Evolutionary conservation across 768 basidiomycete species (phyloP), one percentile per base, ranked within the genome.

Genomic region (Leccinellum rugosiceps): DNA sequence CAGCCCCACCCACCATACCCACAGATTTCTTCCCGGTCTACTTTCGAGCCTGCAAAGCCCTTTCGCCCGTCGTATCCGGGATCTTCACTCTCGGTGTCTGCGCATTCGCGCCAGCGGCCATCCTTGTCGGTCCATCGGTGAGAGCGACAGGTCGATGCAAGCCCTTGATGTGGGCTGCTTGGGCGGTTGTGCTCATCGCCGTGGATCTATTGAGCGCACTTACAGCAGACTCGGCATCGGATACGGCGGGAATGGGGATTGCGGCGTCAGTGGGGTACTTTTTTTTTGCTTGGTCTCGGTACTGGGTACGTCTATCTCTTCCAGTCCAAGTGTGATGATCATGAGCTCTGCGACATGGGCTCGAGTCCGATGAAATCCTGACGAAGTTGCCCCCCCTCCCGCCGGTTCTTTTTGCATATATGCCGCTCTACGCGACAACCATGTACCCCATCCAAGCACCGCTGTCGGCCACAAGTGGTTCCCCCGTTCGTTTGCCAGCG

Each of bases 11-110:
- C 25, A 14, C 8, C 6, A 53, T 30, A 1, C 7, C 28, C 58
- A 13, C 67, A 81, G 79, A 73, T 63, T 81, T 67, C 62, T 72
- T 72, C 50, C 73, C 67, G 0, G 66, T 75, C 35, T 77, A 71
- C 55, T 73, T 74, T 41, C 78, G 79, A 60, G 77, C 75, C 0
- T 73, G 72, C 65, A 74, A 73, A 38, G 74, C 69, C 15, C 67
- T 63, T 13, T 68, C 71, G 7, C 74, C 81, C 0, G 61, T 76
- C 11, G 49, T 51, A 5, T 75, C 77, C 1, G 77, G 76, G 34
- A 50, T 72, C 32, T 68, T 74, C 41, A 57, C 70, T 17, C 72
- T 83, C 46, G 62, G 74, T 2, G 48, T 76, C 45, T 68, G 75
- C 6, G 61, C 75, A 14, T 66, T 77, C 30, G 77, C 79, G 0